Conservation (phyloP, 345 rosid genomes). For the Cardamine chenopodiifolia region DNA sequence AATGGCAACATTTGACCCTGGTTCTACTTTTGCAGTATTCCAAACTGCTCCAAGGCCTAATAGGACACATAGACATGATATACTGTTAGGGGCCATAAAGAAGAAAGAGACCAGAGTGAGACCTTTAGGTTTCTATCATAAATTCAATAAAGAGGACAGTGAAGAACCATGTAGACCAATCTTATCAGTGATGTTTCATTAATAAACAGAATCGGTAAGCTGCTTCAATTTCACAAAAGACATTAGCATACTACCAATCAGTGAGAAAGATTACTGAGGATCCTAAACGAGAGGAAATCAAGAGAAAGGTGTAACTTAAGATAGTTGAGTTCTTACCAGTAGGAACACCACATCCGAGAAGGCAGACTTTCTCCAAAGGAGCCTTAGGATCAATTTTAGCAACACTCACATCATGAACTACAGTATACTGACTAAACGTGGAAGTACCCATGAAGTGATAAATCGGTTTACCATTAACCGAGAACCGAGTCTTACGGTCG, state of each 20-base stretch:
- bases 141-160: not conserved
- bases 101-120: not conserved
- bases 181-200: not conserved
- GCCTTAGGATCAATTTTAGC: conserved; percentile 92
- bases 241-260: not conserved
- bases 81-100: not conserved
- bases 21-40: conserved; percentile 97
- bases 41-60: conserved; percentile 98
- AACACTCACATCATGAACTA: conserved; percentile 97
- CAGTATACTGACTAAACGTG: conserved; percentile 95
- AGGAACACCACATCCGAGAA: conserved; percentile 99
- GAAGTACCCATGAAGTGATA: conserved; percentile 99
- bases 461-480: conserved; percentile 79
- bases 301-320: not conserved
- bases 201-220: not conserved
- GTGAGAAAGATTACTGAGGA: not conserved
- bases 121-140: not conserved
- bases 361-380: conserved; percentile 97
- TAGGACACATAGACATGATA: not conserved
- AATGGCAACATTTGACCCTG: conserved; percentile 87
- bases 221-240: no score
- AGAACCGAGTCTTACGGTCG: conserved; percentile 85
- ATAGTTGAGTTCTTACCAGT: conserved; percentile 58
- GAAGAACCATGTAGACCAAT: not conserved
- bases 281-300: not conserved